Evolutionary conservation across 2,329 filamentous ascomycete species (phyloP).

Genomic region (Diplodia seriata): DNA sequence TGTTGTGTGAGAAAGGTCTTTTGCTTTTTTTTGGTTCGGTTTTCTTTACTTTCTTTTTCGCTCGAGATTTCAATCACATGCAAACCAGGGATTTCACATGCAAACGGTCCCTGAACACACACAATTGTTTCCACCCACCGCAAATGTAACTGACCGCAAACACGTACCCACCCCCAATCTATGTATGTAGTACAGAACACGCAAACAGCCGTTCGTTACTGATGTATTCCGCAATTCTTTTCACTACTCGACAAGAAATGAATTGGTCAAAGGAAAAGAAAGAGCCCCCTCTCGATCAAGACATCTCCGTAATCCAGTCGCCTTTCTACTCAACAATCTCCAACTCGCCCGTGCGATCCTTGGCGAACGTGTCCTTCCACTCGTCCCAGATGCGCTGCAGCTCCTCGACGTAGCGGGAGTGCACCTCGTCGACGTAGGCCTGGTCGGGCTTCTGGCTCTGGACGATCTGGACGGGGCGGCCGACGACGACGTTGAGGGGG

Average conservation of each 20-base stretch:
- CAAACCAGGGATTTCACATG: not conserved
- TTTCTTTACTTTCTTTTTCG: no score
- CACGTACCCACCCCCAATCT: not conserved
- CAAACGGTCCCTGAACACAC: not conserved
- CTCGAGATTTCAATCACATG: not conserved
- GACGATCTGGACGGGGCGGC: constrained; percentile 76
- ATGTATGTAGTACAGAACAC: not conserved
- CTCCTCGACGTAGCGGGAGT: constrained; percentile 78
- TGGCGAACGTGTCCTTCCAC: constrained; percentile 78
- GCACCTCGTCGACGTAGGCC: constrained; percentile 79
- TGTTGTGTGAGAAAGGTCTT: not conserved
- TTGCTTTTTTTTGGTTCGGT: no score
- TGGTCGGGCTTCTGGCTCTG: constrained; percentile 70
- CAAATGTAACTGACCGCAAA: not conserved
- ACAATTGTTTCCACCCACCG: not conserved
- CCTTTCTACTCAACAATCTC: constrained; percentile 55
- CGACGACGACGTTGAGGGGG: constrained; percentile 88
- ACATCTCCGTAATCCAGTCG: not conserved
- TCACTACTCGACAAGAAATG: not conserved
- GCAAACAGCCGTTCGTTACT: not conserved
- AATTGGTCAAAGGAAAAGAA: not conserved
- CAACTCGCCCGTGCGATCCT: constrained; percentile 68
- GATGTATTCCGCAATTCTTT: constrained; percentile 2
- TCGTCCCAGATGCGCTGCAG: constrained; percentile 74
- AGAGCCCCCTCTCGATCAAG: not conserved